Conservation (phyloP, 129 eudicot genomes). For the Tagetes patula region DNA sequence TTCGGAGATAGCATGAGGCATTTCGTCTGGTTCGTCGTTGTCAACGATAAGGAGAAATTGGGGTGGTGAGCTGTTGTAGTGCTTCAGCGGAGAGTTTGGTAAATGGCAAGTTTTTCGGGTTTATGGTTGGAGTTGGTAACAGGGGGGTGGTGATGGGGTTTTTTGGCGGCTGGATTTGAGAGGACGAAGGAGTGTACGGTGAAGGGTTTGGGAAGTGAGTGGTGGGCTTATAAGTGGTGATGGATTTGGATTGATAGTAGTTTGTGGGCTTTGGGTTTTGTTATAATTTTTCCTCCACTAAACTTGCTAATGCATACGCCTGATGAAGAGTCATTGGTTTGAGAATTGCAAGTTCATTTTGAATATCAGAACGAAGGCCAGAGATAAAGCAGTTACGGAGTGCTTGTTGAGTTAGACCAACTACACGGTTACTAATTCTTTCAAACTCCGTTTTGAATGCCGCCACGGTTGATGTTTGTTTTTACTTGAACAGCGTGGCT, state of each 20-base stretch:
- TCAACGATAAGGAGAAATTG: too few relatives aligned
- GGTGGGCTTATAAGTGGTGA: background rate
- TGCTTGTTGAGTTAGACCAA: background rate
- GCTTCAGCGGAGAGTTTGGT: background rate
- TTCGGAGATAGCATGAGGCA: background rate
- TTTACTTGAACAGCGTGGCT: too few relatives aligned
- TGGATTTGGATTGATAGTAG: background rate
- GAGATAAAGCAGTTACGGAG: background rate
- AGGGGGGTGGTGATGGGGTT: background rate
- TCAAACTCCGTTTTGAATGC: background rate
- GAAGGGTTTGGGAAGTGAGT: background rate
- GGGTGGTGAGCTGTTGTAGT: background rate
- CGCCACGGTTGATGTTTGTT: background rate
- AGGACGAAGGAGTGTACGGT: background rate
- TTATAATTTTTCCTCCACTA: background rate
- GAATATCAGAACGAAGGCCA: background rate
- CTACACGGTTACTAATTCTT: background rate
- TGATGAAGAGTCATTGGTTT: background rate
- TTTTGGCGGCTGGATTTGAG: background rate
- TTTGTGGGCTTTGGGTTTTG: background rate
- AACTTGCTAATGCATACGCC: background rate
- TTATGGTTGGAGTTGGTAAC: background rate
- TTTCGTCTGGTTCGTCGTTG: background rate
- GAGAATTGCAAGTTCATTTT: background rate
- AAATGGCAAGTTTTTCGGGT: background rate